Evolutionary conservation across 148 eudicot species (phyloP).

Genomic region (Silene conica): DNA sequence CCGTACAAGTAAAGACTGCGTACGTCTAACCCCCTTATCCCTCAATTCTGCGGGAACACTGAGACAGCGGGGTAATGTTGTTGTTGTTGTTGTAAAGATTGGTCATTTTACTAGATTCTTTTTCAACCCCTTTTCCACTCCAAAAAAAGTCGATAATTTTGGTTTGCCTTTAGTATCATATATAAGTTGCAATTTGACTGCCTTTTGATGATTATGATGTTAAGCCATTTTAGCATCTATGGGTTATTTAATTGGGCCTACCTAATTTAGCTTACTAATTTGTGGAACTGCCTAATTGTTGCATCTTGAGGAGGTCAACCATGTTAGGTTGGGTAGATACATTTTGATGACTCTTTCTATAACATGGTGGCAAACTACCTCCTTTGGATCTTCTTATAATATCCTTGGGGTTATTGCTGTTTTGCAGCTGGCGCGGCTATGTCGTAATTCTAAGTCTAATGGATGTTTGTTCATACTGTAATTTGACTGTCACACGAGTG

Average conservation of each 20-base stretch:
- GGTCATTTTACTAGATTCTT: conserved; percentile 9
- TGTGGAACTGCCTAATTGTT: conserved; percentile 19
- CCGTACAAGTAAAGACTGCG: no score
- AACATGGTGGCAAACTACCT: conserved; percentile 26
- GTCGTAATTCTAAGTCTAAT: not conserved
- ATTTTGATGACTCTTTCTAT: conserved; percentile 18
- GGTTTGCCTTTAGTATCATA: not conserved
- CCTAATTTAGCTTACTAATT: conserved; percentile 12
- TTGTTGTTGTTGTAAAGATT: no score
- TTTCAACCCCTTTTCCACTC: conserved; percentile 9
- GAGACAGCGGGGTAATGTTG: no score
- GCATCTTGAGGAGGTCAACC: conserved; percentile 28
- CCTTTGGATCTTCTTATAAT: conserved; percentile 10
- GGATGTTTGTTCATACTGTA: not conserved
- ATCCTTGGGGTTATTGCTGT: not conserved
- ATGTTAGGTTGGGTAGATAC: conserved; percentile 23
- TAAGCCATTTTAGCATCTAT: conserved; percentile 20
- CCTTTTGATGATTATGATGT: conserved; percentile 25
- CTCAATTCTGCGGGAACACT: no score
- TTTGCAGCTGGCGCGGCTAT: conserved; percentile 15
- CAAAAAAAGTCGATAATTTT: not conserved
- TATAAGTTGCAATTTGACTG: conserved; percentile 22
- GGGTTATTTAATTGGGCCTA: conserved; percentile 23
- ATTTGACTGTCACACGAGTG: conserved; percentile 7
- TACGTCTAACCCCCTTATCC: no score